These are phyloP conservation scores for Ophiocordyceps robertsii DNA, from an alignment of 2,329 filamentous ascomycete species.

Conservation along the genomic window DNA sequence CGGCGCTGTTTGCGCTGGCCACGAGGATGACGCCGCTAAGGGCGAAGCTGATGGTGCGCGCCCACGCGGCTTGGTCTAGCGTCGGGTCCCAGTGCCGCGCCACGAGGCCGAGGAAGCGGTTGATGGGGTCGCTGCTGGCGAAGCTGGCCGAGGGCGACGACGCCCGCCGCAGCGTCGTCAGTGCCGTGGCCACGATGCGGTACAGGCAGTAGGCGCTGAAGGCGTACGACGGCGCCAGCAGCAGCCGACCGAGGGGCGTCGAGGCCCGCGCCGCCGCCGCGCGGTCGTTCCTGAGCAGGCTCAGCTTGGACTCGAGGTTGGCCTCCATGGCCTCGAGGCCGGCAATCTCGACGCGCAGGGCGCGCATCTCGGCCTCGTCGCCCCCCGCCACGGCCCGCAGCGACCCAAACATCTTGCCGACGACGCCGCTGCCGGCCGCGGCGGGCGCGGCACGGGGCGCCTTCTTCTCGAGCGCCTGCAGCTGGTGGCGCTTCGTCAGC, in stretches of 20 bases:
- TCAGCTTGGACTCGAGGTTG: constrained; percentile 52
- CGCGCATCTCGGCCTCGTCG: constrained; percentile 44
- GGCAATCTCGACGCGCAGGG: constrained; percentile 60
- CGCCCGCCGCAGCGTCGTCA: constrained; percentile 52
- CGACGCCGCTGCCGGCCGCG: constrained; percentile 34
- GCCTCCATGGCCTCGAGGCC: constrained; percentile 69
- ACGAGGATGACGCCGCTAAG: constrained; percentile 73
- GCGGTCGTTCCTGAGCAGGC: constrained; percentile 47
- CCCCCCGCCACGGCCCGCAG: constrained; percentile 47
- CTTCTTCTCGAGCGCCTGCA: constrained; percentile 58
- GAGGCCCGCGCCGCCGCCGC: constrained; percentile 52
- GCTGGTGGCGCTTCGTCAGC: constrained; percentile 55
- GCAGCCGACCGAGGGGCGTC: constrained; percentile 50
- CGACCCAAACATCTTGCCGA: constrained; percentile 61
- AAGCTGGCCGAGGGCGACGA: constrained; percentile 32
- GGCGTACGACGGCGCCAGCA: constrained; percentile 47
- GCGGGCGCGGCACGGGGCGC: constrained; percentile 19
- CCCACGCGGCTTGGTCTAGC: constrained; percentile 72
- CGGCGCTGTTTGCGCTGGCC: constrained; percentile 65
- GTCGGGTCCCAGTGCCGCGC: constrained; percentile 75
- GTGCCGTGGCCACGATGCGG: constrained; percentile 58
- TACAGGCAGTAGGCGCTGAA: constrained; percentile 80
- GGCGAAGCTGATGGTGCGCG: constrained; percentile 72
- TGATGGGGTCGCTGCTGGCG: constrained; percentile 67
- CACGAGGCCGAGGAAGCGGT: constrained; percentile 65